Conservation (phyloP, 441 rosid genomes). For the Euphorbia corollata region DNA sequence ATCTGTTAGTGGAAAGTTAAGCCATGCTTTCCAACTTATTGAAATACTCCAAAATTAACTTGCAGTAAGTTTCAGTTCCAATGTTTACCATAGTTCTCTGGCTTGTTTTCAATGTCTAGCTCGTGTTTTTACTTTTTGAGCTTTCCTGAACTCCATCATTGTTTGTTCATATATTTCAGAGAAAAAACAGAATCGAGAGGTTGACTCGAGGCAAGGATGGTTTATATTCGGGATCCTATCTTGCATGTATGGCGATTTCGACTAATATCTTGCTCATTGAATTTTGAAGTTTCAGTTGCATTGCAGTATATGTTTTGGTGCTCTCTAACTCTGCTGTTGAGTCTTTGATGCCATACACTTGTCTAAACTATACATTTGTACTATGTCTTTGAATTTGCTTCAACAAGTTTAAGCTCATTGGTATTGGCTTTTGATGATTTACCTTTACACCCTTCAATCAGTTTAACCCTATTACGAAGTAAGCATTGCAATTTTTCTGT, state of each 20-base stretch:
- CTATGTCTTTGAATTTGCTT: not conserved
- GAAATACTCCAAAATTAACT: not conserved
- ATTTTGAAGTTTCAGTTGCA: not conserved
- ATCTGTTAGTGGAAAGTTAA: not conserved
- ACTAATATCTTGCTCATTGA: conserved; percentile 3
- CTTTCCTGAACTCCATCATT: conserved; percentile 15
- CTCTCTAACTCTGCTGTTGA: not conserved
- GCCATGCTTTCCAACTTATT: not conserved
- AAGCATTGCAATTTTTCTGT: not conserved
- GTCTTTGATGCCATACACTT: not conserved
- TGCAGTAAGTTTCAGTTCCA: conserved; percentile 1
- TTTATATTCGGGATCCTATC: conserved; percentile 79
- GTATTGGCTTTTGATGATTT: not conserved
- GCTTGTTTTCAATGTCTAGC: conserved; percentile 3
- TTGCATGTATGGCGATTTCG: conserved; percentile 54
- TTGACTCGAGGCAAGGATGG: conserved; percentile 69
- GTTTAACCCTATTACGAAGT: too few species aligned
- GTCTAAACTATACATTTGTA: not conserved
- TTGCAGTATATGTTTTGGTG: not conserved
- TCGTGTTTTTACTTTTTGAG: conserved; percentile 10
- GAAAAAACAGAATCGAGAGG: conserved; percentile 44
- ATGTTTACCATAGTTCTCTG: conserved; percentile 7
- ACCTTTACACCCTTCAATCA: not conserved
- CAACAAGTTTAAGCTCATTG: not conserved
- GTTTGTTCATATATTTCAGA: conserved; percentile 40